Evolutionary conservation across 2,329 filamentous ascomycete genomes (phyloP).

Genomic region (Endoconidiophora laricicola): DNA sequence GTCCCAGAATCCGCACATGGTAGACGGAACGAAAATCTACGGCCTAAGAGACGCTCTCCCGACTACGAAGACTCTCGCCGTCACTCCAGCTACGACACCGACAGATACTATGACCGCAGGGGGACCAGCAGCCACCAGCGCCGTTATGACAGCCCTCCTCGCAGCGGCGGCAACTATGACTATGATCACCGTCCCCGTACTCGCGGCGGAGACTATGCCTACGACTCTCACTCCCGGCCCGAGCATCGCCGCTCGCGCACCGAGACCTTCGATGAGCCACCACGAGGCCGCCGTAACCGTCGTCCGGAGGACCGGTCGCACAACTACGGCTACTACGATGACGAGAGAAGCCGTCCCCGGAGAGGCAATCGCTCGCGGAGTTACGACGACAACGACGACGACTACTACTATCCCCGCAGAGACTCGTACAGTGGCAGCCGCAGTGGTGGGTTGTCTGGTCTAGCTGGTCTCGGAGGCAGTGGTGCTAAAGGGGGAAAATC

Average conservation of each 20-base stretch:
- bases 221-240: background rate
- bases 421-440: background rate
- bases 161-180: background rate
- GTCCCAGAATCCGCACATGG: background rate
- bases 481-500: conserved; percentile 4
- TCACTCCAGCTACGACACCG: conserved; percentile 1
- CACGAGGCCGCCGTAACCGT: conserved; percentile 4
- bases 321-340: conserved; percentile 5
- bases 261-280: conserved; percentile 8
- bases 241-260: conserved; percentile 8
- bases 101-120: background rate
- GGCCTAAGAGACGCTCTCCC: background rate
- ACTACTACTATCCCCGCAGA: background rate
- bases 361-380: conserved; percentile 3
- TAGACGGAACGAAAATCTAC: background rate
- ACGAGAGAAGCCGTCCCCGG: conserved; percentile 3
- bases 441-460: background rate
- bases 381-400: conserved; percentile 2
- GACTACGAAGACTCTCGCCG: conserved; percentile 3
- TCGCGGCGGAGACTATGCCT: background rate
- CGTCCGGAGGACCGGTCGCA: conserved; percentile 3
- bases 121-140: background rate
- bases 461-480: background rate
- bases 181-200: conserved; percentile 4
- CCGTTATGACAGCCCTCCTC: background rate